These are phyloP conservation scores for Trichoderma reesei DNA, from an alignment of 495 filamentous ascomycete genomes.

Conservation along the genomic window DNA sequence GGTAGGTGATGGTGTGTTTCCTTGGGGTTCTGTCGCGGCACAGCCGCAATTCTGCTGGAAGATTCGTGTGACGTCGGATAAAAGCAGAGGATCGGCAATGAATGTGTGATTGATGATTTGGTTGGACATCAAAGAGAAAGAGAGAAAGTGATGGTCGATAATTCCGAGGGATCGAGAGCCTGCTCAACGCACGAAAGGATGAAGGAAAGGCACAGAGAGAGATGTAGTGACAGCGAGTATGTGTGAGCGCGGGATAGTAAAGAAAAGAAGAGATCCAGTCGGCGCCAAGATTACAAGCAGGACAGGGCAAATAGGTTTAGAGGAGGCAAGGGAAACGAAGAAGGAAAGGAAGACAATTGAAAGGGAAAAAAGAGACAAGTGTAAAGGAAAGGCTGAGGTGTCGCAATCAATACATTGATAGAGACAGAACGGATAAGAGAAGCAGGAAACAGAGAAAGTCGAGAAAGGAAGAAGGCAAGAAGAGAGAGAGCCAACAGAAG, in stretches of 20 bases:
- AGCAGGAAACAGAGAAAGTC: no score
- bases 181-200: background rate
- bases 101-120: background rate
- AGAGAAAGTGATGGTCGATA: background rate
- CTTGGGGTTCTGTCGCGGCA: background rate
- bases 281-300: background rate
- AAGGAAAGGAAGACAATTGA: no score
- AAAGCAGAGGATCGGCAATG: background rate
- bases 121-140: no score
- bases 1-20: background rate
- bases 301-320: background rate
- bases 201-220: background rate
- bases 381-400: background rate
- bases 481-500: no score
- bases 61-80: background rate
- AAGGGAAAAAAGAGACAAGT: background rate
- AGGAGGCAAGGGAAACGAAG: background rate
- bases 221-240: no score
- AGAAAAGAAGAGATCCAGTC: background rate
- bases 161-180: background rate
- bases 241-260: no score
- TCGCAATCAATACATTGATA: background rate
- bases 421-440: no score
- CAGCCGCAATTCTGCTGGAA: background rate
- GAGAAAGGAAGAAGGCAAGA: background rate